Evolutionary conservation across 1,284 basidiomycete species (phyloP).

Genomic region (Naganishia albida): DNA sequence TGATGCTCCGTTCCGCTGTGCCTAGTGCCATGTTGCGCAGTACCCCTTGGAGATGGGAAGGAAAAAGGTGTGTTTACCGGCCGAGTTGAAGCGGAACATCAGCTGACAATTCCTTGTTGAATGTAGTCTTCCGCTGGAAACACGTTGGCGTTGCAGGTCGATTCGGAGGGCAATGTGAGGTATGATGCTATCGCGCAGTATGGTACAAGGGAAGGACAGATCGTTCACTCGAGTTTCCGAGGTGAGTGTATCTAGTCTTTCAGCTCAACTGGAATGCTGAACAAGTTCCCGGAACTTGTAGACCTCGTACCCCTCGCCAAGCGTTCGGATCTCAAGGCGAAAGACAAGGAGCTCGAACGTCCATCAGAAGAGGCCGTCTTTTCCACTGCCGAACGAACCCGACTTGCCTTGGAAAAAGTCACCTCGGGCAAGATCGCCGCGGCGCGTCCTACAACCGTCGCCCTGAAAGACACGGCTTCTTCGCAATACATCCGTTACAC

Average conservation of each 20-base stretch:
- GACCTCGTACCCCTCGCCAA: conserved; percentile 92
- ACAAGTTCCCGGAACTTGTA: conserved; percentile 30
- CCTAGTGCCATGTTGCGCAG: conserved; percentile 87
- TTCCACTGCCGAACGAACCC: conserved; percentile 84
- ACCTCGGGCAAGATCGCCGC: conserved; percentile 96
- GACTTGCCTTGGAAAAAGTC: conserved; percentile 86
- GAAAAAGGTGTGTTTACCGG: conserved; percentile 71
- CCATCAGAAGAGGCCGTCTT: conserved; percentile 89
- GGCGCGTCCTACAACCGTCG: conserved; percentile 68
- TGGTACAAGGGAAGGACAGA: conserved; percentile 80
- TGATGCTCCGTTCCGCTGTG: not conserved
- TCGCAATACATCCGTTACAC: conserved; percentile 93
- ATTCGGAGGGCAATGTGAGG: conserved; percentile 90
- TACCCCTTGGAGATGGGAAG: conserved; percentile 94
- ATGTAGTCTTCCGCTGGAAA: conserved; percentile 7
- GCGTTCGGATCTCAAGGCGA: conserved; percentile 81
- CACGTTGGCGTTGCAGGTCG: conserved; percentile 93
- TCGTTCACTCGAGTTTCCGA: conserved; percentile 92
- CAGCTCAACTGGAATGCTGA: conserved; percentile 27
- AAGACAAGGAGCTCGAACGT: conserved; percentile 74
- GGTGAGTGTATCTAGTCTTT: conserved; percentile 41
- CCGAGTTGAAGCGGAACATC: not conserved
- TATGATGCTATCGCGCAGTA: conserved; percentile 97
- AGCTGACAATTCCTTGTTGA: not conserved
- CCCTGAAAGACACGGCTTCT: conserved; percentile 71